Conservation (phyloP, 345 rosid genomes). For the Pseudoturritis turrita region DNA sequence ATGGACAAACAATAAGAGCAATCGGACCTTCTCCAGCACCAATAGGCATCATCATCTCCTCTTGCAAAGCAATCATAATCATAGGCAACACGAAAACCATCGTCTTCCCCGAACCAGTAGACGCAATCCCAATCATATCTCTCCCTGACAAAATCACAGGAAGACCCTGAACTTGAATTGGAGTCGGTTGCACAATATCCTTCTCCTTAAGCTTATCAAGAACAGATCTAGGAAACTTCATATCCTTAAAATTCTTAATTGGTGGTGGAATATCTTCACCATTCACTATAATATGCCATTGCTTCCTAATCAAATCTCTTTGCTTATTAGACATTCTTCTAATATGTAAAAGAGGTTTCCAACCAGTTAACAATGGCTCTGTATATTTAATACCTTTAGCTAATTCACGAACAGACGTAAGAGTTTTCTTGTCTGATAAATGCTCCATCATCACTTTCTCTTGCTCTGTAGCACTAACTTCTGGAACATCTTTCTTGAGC, state of each 20-base stretch:
- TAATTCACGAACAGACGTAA: constrained; percentile 25
- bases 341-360: constrained; percentile 63
- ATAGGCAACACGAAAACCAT: constrained; percentile 67
- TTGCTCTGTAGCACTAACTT: constrained; percentile 42
- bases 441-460: constrained; percentile 81
- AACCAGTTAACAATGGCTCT: constrained; percentile 61
- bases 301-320: constrained; percentile 57
- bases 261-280: constrained; percentile 82
- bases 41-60: constrained; percentile 78
- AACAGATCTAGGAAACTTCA: constrained; percentile 62
- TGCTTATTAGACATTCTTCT: constrained; percentile 49
- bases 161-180: constrained; percentile 80
- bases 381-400: constrained; percentile 63
- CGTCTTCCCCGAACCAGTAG: constrained; percentile 76
- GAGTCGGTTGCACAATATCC: constrained; percentile 77
- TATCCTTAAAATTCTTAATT: constrained; percentile 60
- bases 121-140: constrained; percentile 75
- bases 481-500: too few species aligned
- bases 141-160: constrained; percentile 48
- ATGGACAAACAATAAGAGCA: constrained; percentile 63
- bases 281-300: constrained; percentile 71
- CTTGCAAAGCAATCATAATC: constrained; percentile 74
- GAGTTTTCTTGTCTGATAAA: constrained; percentile 57
- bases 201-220: constrained; percentile 54
- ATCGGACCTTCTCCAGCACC: constrained; percentile 72